These are phyloP conservation scores for Physcomitrellopsis africana DNA, from an alignment of 225 moss, liverwort and hornwort genomes.

Conservation along the genomic window DNA sequence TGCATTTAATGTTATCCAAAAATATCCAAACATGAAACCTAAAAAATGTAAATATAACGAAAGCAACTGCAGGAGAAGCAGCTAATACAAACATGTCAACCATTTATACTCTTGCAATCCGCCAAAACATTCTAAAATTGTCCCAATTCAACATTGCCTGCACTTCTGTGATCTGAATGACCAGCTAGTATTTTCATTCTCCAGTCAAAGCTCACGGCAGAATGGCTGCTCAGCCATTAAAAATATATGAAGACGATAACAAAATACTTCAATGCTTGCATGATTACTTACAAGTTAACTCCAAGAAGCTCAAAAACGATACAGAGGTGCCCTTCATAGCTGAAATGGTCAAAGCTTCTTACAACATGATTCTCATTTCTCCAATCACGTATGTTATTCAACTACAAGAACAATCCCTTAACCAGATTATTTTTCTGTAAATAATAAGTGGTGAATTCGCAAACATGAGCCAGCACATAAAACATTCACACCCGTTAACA, in stretches of 20 bases:
- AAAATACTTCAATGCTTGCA: not conserved
- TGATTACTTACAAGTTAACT: constrained; percentile 74
- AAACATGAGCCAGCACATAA: constrained; percentile 14
- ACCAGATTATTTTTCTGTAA: constrained; percentile 18
- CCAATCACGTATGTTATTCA: constrained; percentile 69
- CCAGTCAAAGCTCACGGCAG: not conserved
- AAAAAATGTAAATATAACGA: not conserved
- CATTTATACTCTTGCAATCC: constrained; percentile 14
- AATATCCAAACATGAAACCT: not conserved
- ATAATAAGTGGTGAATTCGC: constrained; percentile 3
- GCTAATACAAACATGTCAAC: not conserved
- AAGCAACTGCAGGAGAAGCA: constrained; percentile 6
- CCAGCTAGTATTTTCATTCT: constrained; percentile 17
- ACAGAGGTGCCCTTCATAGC: constrained; percentile 76
- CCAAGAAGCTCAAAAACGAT: constrained; percentile 92
- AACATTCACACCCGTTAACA: constrained; percentile 17
- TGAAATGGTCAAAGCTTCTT: constrained; percentile 83
- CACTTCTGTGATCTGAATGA: constrained; percentile 3
- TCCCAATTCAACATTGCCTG: constrained; percentile 9
- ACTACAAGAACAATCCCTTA: constrained; percentile 44
- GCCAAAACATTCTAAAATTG: constrained; percentile 1
- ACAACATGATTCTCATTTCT: constrained; percentile 75
- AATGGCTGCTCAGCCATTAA: not conserved
- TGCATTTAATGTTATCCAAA: constrained; percentile 10
- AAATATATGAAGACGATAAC: not conserved